Percentiles rank a stretch among this genome's conserved stretches.
phyloP scores from a whole-genome alignment of 2,329 filamentous ascomycete species.

The Ilyonectria destructans region DNA sequence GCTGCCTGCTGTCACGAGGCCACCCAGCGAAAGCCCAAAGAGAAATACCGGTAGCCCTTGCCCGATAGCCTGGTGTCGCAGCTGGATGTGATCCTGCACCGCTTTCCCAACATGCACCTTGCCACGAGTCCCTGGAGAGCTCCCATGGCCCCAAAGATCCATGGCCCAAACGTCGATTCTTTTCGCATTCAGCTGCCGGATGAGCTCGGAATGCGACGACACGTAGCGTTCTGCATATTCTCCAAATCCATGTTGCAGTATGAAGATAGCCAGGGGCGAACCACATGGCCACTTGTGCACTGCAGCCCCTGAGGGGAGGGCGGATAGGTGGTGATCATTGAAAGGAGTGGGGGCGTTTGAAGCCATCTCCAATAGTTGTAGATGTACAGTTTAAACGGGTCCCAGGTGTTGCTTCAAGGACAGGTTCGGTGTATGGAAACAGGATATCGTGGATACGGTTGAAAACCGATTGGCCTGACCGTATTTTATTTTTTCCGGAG shows the following conservation, averaged over 20 bases:
- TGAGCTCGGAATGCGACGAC: not conserved
- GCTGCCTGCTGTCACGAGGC: not conserved
- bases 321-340: not conserved
- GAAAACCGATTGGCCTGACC: not conserved
- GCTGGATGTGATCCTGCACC: not conserved
- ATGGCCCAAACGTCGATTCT: not conserved
- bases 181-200: not conserved
- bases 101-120: not conserved
- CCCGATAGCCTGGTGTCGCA: not conserved
- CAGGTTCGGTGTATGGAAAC: not conserved
- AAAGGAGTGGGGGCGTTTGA: not conserved
- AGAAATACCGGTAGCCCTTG: not conserved
- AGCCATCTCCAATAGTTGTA: not conserved
- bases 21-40: not conserved
- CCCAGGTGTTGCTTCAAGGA: too few species aligned
- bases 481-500: not conserved
- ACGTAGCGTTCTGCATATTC: not conserved
- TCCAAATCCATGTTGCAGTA: conserved; percentile 6
- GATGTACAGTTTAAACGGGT: not conserved
- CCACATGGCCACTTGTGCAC: not conserved
- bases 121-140: not conserved
- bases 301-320: not conserved
- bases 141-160: not conserved
- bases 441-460: not conserved
- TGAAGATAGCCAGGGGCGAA: not conserved